Conservation (phyloP, 108 stramenopile species). For the Skeletonema grethae region DNA sequence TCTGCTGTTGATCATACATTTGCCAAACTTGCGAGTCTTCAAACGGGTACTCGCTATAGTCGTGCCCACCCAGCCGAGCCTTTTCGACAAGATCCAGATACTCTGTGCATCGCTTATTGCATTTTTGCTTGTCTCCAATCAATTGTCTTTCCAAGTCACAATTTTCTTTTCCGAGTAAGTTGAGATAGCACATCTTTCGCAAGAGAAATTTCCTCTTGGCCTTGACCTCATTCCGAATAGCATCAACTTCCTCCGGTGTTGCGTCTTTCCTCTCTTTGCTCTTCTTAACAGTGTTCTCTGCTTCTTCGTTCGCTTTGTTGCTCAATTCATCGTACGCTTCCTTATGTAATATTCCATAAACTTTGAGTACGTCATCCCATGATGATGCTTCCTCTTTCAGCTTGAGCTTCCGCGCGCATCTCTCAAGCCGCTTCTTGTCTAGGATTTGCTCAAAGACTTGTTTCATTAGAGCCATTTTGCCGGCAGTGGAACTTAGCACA, state of each 20-base stretch:
- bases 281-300: background rate
- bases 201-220: background rate
- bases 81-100: slow-evolving; percentile 6
- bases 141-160: slow-evolving; percentile 6
- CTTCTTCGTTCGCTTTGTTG: slow-evolving; percentile 6
- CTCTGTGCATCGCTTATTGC: background rate
- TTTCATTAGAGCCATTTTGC: slow-evolving; percentile 3
- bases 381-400: background rate
- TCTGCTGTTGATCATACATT: slow-evolving; percentile 8
- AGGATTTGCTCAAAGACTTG: slow-evolving; percentile 12
- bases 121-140: slow-evolving; percentile 5
- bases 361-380: slow-evolving; percentile 14
- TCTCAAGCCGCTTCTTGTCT: slow-evolving; percentile 14
- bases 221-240: slow-evolving; percentile 5
- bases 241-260: slow-evolving; percentile 8
- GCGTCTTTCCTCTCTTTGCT: background rate
- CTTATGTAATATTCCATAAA: background rate
- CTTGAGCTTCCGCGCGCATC: slow-evolving; percentile 3
- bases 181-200: slow-evolving; percentile 2
- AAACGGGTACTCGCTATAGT: slow-evolving; percentile 11
- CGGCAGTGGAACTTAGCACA: slow-evolving; percentile 3
- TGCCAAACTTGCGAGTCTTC: slow-evolving; percentile 20
- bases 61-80: slow-evolving; percentile 16
- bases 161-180: background rate
- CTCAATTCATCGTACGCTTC: slow-evolving; percentile 1